These are phyloP conservation scores for Echria macrotheca DNA, from an alignment of 495 filamentous ascomycete genomes.

Conservation along the genomic window DNA sequence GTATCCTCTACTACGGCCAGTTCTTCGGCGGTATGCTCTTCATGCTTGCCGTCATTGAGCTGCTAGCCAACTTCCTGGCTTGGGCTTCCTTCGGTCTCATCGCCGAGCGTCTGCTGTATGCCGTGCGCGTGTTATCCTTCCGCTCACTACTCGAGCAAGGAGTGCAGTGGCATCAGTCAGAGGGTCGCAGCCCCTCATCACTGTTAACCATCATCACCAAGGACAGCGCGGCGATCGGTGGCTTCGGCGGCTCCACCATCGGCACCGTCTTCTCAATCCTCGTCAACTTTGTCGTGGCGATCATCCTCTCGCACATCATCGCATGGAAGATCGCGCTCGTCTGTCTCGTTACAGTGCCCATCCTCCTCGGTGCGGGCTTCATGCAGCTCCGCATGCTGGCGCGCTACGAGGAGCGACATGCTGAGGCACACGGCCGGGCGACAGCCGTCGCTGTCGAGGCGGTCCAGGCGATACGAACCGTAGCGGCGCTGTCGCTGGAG, in stretches of 20 bases:
- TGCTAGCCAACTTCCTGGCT: constrained; percentile 60
- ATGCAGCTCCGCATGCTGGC: constrained; percentile 63
- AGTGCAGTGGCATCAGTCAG: constrained; percentile 74
- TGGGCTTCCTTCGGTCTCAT: constrained; percentile 68
- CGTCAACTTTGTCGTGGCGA: background rate
- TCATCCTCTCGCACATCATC: constrained; percentile 31
- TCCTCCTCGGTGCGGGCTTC: constrained; percentile 72
- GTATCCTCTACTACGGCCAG: constrained; percentile 47
- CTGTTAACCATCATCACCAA: constrained; percentile 75
- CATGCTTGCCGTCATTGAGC: constrained; percentile 70
- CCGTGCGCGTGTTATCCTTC: constrained; percentile 74
- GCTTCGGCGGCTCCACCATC: constrained; percentile 69
- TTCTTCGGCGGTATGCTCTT: constrained; percentile 90
- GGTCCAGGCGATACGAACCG: constrained; percentile 76
- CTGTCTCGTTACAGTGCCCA: constrained; percentile 66
- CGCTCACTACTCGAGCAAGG: constrained; percentile 79
- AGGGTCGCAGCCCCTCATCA: constrained; percentile 73
- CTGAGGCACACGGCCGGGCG: constrained; percentile 61
- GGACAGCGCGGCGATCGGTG: constrained; percentile 70
- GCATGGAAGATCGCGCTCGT: constrained; percentile 91
- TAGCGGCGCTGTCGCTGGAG: constrained; percentile 57
- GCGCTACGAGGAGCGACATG: constrained; percentile 61
- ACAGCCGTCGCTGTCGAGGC: constrained; percentile 80
- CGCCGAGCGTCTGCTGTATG: constrained; percentile 66
- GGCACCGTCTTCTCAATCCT: constrained; percentile 67